Evolutionary conservation across 805 yeast genomes (phyloP), one percentile per base, ranked within the genome.

Genomic region (Henningerozyma blattae): DNA sequence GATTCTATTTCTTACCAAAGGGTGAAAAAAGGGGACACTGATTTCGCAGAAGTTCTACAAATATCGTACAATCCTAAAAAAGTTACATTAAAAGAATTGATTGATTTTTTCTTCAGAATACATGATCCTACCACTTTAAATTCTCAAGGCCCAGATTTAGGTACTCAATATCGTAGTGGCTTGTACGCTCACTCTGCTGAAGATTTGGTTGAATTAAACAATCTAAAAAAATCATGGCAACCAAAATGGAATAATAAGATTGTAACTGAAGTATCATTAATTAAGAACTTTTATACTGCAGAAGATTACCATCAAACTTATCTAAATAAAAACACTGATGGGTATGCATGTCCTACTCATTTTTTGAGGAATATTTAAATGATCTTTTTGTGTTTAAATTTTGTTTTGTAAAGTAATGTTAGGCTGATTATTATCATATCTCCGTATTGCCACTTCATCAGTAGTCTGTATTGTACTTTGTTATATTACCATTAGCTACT

Each of bases 231-330:
- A 17, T 66, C 64, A 31, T 65, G 75, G 52, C 91, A 86, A 53
- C 70, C 70, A 36, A 67, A 71, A 38, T 91, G 89, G 82, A 65
- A 67, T 31, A 67, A 77, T 47, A 61, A 62, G 37, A 78, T 91
- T 18, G 79, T 63, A 30, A 86, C 97, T 1, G 61, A 59, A 30
- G 71, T 87, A 33, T 80, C 73, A 49, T 79, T 82, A 7, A 67
- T 85, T 30, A 53, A 63, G 33, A 65, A 64, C 38, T 91, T 83
- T 67, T 79, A 77, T 64, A 95, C 87, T 52, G 97, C 96, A n/a
- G 98, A 89, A 58, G 87, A 77, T 25, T 89, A 87, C 55, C 98
- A 89, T 56, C 97, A 89, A 54, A 50, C 68, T 40, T 89, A 91
- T 54, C 64, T 89, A 47, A 67, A 68, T 36, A 76, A 73, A 48